Evolutionary conservation across 2,329 filamentous ascomycete species (phyloP), one percentile per base, ranked within the genome.

Genomic region (Colletotrichum zoysiae): DNA sequence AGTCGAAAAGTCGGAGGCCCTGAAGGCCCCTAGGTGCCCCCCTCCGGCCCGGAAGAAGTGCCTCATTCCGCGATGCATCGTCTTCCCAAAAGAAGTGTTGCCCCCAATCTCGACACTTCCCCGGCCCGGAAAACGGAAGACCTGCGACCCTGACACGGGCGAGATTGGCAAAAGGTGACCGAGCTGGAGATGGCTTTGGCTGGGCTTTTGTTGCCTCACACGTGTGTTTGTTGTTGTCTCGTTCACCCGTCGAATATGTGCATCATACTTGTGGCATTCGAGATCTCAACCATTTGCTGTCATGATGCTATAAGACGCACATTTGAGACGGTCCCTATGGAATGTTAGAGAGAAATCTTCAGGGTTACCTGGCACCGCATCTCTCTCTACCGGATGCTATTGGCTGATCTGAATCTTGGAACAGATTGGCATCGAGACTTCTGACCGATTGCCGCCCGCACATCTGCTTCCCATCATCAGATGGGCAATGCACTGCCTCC

Each of bases 391-490:
- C 40, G 46, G 20, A 12, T 66, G 23, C 23, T 40, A 51, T 33
- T 26, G 20, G 44, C 53, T 18, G 46, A 42, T 61, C 40, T 44
- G 50, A 56, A 56, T 70, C 67, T 44, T 48, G 46, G 48, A 9
- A 67, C 40, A 50, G 30, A 42, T 46, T 9, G 26, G 9, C 44
- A 26, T 42, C 9, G 33, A 23, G 38, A 20, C 18, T 46, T 53
- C 33, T 16, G 9, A 35, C 53, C 53, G 53, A 56, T 35, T n/a
- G 30, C 4, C 14, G 30, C 18, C 18, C 26, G 30, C 30, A 35
- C 9, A 33, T 38, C 20, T 12, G 18, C n/a, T n/a, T 35, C 20
- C 9, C 53, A n/a, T n/a, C 20, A n/a, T 35, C 18, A 56, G 9
- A 20, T 35, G 30, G 30, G 20, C 51, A 55, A 6, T 18, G 20